A percentile compares a stretch with the other conserved stretches of the same genome.
phyloP scores from a whole-genome alignment of 2,329 filamentous ascomycete species.

The Monosporascus sp. region DNA sequence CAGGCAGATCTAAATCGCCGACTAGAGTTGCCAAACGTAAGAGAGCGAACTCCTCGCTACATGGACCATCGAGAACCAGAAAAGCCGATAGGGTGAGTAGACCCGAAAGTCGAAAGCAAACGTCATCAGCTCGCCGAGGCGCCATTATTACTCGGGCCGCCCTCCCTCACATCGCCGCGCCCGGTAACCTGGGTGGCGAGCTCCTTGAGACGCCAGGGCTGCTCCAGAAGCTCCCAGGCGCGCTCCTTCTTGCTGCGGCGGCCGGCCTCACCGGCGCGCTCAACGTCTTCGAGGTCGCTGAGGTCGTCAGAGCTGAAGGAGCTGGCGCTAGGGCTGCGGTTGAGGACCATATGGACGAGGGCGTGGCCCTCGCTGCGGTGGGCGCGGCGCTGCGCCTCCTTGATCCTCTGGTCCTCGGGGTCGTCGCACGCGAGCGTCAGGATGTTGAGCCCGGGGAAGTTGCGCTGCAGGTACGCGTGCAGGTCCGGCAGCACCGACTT shows the following conservation, averaged over 20 bases:
- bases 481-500: slow-evolving; percentile 68
- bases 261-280: slow-evolving; percentile 30
- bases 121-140: neutral
- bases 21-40: too few relatives aligned
- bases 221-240: slow-evolving; percentile 45
- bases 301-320: slow-evolving; percentile 49
- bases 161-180: neutral
- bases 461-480: slow-evolving; percentile 61
- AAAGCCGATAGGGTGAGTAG: too few relatives aligned
- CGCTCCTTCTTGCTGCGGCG: slow-evolving; percentile 48
- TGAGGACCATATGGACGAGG: slow-evolving; percentile 48
- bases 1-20: too few relatives aligned
- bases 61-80: too few relatives aligned
- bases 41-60: too few relatives aligned
- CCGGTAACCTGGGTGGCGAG: neutral
- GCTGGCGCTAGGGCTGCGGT: slow-evolving; percentile 44
- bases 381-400: slow-evolving; percentile 65
- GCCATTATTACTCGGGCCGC: neutral
- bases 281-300: slow-evolving; percentile 44
- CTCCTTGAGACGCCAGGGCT: slow-evolving; percentile 41
- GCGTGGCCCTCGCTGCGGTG: slow-evolving; percentile 61
- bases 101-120: too few relatives aligned
- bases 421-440: slow-evolving; percentile 74
- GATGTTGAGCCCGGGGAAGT: slow-evolving; percentile 74
- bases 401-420: slow-evolving; percentile 66